Conservation (phyloP, 495 filamentous ascomycete species). For the Pseudevernia furfuracea region DNA sequence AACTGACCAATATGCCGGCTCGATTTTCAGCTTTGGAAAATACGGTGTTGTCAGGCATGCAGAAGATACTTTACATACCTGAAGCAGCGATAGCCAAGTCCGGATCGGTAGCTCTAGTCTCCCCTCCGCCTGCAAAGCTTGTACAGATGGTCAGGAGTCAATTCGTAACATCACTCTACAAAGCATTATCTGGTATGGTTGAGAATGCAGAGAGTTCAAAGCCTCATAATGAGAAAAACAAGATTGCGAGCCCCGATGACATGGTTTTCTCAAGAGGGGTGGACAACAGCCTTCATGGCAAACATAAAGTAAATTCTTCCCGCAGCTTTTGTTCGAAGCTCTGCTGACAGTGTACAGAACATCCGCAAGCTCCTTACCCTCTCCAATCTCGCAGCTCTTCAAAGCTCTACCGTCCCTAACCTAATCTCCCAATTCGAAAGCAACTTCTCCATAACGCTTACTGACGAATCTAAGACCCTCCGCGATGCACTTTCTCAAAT, state of each 20-base stretch:
- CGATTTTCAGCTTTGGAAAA: constrained; percentile 75
- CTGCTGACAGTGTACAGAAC: constrained; percentile 46
- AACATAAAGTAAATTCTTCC: constrained; percentile 55
- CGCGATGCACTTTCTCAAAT: constrained; percentile 84
- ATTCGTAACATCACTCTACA: constrained; percentile 88
- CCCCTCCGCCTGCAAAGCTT: constrained; percentile 73
- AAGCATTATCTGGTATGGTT: constrained; percentile 84
- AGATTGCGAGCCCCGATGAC: constrained; percentile 25
- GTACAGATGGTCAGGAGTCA: constrained; percentile 76
- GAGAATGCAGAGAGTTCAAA: constrained; percentile 79
- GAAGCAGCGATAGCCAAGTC: constrained; percentile 62
- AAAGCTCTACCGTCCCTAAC: constrained; percentile 67
- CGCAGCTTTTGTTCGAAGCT: not conserved
- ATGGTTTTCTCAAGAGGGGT: not conserved
- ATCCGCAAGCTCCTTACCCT: constrained; percentile 89
- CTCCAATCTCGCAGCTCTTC: constrained; percentile 75
- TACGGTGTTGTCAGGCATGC: constrained; percentile 69
- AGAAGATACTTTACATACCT: constrained; percentile 87
- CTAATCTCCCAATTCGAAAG: constrained; percentile 83
- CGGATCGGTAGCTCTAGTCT: constrained; percentile 63
- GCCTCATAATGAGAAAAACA: constrained; percentile 52
- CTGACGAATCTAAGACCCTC: constrained; percentile 83
- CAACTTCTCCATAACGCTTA: constrained; percentile 80
- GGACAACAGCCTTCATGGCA: not conserved
- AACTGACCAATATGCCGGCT: constrained; percentile 83